phyloP scores from a whole-genome alignment of 345 rosid species.

The Pugionium dolabratum region DNA sequence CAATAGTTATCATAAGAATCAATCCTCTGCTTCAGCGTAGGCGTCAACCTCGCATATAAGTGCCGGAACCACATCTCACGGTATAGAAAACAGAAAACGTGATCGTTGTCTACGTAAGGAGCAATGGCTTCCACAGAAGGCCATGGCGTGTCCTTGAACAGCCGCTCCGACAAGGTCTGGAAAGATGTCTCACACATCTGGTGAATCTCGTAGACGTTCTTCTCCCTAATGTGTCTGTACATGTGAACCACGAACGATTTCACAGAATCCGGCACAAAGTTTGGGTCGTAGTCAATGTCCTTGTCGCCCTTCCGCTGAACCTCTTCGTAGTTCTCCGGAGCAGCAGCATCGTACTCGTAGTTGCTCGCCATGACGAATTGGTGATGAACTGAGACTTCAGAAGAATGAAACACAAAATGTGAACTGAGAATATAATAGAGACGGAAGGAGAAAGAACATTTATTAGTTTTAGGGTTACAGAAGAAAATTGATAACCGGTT shows the following conservation, averaged over 20 bases:
- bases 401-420: no score
- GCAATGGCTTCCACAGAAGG: conserved; percentile 94
- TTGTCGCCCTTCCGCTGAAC: conserved; percentile 35
- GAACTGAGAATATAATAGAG: no score
- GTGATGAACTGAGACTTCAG: no score
- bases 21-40: conserved; percentile 89
- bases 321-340: conserved; percentile 46
- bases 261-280: conserved; percentile 89
- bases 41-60: conserved; percentile 84
- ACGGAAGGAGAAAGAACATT: no score
- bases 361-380: conserved; percentile 52
- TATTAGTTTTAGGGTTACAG: no score
- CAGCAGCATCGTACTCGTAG: conserved; percentile 56
- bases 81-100: conserved; percentile 87
- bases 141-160: conserved; percentile 96
- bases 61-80: conserved; percentile 99
- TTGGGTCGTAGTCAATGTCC: conserved; percentile 74
- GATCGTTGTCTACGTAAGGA: conserved; percentile 82
- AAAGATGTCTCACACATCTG: conserved; percentile 98
- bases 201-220: conserved; percentile 97
- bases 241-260: conserved; percentile 88
- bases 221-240: conserved; percentile 96
- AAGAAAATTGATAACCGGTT: no score
- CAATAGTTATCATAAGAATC: conserved; percentile 98
- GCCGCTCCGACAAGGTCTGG: conserved; percentile 83